Evolutionary conservation across 2,329 filamentous ascomycete genomes (phyloP).

Genomic region (Didymella keratinophila): DNA sequence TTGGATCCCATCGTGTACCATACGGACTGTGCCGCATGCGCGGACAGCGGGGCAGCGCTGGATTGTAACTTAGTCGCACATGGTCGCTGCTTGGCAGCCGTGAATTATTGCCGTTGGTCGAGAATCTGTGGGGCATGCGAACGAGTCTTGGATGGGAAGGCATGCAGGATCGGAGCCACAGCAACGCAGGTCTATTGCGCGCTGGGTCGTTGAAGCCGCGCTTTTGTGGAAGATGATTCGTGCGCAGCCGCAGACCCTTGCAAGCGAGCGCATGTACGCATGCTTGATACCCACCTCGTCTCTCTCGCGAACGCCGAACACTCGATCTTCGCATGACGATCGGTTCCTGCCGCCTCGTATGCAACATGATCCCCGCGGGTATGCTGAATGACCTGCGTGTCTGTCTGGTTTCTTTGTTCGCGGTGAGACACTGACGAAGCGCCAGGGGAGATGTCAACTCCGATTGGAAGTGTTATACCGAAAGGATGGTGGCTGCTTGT

Average conservation of each 20-base stretch:
- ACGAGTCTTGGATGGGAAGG: conserved; percentile 15
- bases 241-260: conserved; percentile 11
- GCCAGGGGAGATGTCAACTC: background rate
- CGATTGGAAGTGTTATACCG: background rate
- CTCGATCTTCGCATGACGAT: conserved; percentile 5
- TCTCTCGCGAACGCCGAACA: conserved; percentile 13
- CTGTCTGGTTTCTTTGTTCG: background rate
- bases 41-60: background rate
- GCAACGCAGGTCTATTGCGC: conserved; percentile 2
- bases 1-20: background rate
- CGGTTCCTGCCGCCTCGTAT: conserved; percentile 8
- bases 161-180: conserved; percentile 15
- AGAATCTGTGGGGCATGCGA: conserved; percentile 17
- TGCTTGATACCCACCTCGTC: conserved; percentile 12
- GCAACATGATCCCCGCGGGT: background rate
- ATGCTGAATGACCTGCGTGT: background rate
- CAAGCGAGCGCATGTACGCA: conserved; percentile 11
- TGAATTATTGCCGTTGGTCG: conserved; percentile 2
- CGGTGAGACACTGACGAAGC: background rate
- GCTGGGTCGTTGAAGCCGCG: conserved; percentile 12
- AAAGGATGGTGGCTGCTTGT: background rate
- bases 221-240: conserved; percentile 1
- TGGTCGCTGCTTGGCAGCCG: conserved; percentile 2
- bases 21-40: conserved; percentile 3
- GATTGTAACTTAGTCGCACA: background rate